Evolutionary conservation across 352 stramenopile genomes (phyloP).

Genomic region (Phytopythium aichiense): DNA sequence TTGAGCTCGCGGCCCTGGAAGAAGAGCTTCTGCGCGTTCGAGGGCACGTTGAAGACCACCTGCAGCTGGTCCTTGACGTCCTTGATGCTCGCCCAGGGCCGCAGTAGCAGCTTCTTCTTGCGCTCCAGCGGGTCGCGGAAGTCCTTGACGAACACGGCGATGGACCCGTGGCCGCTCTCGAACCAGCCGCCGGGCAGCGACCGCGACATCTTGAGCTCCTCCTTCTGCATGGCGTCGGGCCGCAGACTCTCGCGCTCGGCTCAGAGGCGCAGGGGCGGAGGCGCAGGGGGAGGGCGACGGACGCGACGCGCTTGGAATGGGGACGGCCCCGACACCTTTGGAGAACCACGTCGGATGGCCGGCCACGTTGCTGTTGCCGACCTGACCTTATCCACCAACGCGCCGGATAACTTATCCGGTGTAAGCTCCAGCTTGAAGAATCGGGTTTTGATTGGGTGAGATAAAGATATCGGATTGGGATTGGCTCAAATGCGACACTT

Average conservation of each 20-base stretch:
- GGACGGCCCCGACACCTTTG: neutral
- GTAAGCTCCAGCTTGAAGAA: too few relatives aligned
- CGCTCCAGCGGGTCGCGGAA: constrained; percentile 76
- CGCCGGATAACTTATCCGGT: neutral
- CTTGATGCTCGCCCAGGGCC: constrained; percentile 77
- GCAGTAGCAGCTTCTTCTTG: constrained; percentile 80
- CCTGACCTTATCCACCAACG: neutral
- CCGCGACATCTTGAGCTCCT: constrained; percentile 55
- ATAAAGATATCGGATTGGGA: too few relatives aligned
- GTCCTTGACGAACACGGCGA: constrained; percentile 71
- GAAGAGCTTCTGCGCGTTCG: constrained; percentile 77
- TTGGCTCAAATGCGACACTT: too few relatives aligned
- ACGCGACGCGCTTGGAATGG: neutral
- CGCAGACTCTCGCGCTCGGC: neutral
- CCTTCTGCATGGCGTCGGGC: constrained; percentile 18
- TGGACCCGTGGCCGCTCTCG: constrained; percentile 67
- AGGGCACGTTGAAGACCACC: constrained; percentile 77
- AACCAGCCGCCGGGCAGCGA: constrained; percentile 74
- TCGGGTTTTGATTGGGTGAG: too few relatives aligned
- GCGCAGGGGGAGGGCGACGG: neutral
- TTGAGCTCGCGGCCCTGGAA: constrained; percentile 80
- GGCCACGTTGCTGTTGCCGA: neutral
- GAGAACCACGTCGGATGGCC: neutral
- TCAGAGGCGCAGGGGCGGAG: neutral
- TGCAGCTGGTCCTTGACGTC: constrained; percentile 86